Evolutionary conservation across 2,329 filamentous ascomycete genomes (phyloP).

Genomic region (Alternaria viburni): DNA sequence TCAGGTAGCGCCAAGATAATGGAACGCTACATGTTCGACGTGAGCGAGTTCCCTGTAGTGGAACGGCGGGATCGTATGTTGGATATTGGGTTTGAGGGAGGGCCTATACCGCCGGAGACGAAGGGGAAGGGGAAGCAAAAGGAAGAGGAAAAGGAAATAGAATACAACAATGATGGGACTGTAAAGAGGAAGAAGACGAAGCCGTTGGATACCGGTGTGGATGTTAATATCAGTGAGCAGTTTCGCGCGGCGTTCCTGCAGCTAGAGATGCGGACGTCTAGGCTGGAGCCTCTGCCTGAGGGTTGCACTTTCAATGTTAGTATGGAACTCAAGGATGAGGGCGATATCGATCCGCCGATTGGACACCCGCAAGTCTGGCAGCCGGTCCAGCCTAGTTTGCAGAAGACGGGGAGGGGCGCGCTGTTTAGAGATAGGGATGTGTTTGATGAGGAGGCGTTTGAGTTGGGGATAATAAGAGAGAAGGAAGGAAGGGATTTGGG

Average conservation of each 20-base stretch:
- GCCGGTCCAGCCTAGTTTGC: slow-evolving; percentile 60
- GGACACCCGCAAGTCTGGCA: slow-evolving; percentile 65
- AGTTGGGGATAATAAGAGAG: slow-evolving; percentile 19
- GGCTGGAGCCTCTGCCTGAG: slow-evolving; percentile 63
- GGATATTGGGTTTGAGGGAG: slow-evolving; percentile 58
- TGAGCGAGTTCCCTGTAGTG: slow-evolving; percentile 62
- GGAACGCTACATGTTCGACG: slow-evolving; percentile 67
- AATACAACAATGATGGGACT: slow-evolving; percentile 10
- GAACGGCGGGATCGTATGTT: slow-evolving; percentile 50
- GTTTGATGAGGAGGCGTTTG: slow-evolving; percentile 19
- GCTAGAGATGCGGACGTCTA: slow-evolving; percentile 66
- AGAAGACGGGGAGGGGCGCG: slow-evolving; percentile 41
- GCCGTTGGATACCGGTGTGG: slow-evolving; percentile 28
- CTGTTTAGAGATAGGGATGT: slow-evolving; percentile 17
- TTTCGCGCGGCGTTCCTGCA: slow-evolving; percentile 71
- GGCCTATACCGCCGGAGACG: not conserved
- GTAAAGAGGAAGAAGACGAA: slow-evolving; percentile 14
- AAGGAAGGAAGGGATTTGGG: slow-evolving; percentile 51
- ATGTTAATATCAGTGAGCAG: slow-evolving; percentile 72
- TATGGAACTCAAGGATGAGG: slow-evolving; percentile 71
- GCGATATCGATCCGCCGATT: slow-evolving; percentile 55
- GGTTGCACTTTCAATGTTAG: slow-evolving; percentile 78
- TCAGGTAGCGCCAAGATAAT: slow-evolving; percentile 55
- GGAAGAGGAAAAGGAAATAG: slow-evolving; percentile 6
- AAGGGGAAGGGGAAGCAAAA: not conserved